A percentile compares a stretch with the other conserved stretches of the same genome.
Conservation (phyloP, 306 rosid species). For the Cyamopsis tetragonoloba region DNA sequence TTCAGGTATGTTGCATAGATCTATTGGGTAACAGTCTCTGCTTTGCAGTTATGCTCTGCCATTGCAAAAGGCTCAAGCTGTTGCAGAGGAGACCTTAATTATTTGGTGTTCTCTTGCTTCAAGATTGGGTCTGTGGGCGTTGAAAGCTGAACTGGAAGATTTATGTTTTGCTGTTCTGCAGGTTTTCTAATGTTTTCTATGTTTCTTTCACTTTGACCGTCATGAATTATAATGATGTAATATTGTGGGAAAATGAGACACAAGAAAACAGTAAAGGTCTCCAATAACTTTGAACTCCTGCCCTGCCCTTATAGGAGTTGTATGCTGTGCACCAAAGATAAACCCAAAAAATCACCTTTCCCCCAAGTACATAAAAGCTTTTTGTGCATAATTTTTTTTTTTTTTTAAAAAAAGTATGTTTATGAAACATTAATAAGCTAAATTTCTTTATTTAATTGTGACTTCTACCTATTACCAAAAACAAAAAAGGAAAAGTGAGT, state of each 20-base stretch:
- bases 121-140: constrained; percentile 91
- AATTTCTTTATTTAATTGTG: background rate
- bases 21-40: constrained; percentile 18
- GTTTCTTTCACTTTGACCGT: constrained; percentile 24
- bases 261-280: background rate
- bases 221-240: background rate
- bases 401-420: too few species aligned
- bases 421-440: background rate
- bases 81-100: constrained; percentile 88
- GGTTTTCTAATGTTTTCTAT: constrained; percentile 43
- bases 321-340: background rate
- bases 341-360: background rate
- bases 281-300: background rate
- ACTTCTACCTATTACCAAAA: background rate
- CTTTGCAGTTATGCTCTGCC: constrained; percentile 78
- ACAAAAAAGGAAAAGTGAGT: background rate
- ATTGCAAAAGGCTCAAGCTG: constrained; percentile 83
- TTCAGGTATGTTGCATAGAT: constrained; percentile 12
- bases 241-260: constrained; percentile 18
- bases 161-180: constrained; percentile 92
- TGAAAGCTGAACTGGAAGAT: constrained; percentile 96
- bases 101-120: constrained; percentile 99
- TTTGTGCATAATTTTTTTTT: background rate
- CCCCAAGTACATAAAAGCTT: background rate
- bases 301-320: background rate